Evolutionary conservation across 805 yeast genomes (phyloP).

Genomic region (Candida chilensis): DNA sequence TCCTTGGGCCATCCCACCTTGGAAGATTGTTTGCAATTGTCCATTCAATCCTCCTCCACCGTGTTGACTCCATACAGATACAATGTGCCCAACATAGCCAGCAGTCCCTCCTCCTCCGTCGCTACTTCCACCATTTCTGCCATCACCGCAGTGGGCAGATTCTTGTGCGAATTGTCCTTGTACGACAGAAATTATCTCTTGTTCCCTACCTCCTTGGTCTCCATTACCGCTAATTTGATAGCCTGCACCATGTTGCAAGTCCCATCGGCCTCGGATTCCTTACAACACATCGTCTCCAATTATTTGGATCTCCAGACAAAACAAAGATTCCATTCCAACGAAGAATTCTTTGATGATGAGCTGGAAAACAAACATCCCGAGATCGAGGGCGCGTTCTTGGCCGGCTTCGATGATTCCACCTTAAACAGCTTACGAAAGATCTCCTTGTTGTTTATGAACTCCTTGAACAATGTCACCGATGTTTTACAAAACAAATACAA

Average conservation of each 20-base stretch:
- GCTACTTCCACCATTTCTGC: constrained; percentile 32
- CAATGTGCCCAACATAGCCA: constrained; percentile 8
- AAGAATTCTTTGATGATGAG: constrained; percentile 16
- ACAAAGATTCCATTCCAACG: constrained; percentile 4
- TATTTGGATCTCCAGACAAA: too few relatives aligned
- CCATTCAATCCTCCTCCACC: constrained; percentile 16
- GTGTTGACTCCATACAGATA: constrained; percentile 13
- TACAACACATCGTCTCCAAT: constrained; percentile 12
- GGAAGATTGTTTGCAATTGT: constrained; percentile 40
- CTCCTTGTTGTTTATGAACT: constrained; percentile 31
- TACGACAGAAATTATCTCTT: constrained; percentile 39
- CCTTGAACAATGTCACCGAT: constrained; percentile 37
- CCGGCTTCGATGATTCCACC: constrained; percentile 35
- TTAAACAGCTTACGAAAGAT: constrained; percentile 28
- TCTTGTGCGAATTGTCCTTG: constrained; percentile 44
- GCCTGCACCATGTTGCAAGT: constrained; percentile 46
- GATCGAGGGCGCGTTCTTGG: constrained; percentile 36
- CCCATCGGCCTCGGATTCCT: constrained; percentile 27
- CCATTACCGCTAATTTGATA: constrained; percentile 39
- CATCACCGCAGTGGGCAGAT: constrained; percentile 42
- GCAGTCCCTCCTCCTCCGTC: constrained; percentile 10
- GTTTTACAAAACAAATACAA: constrained; percentile 42
- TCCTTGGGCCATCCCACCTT: constrained; percentile 34
- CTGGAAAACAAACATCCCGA: constrained; percentile 33
- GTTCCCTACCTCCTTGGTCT: constrained; percentile 34